phyloP scores from a whole-genome alignment of 164 flowering plant species.

The Buxus sempervirens region DNA sequence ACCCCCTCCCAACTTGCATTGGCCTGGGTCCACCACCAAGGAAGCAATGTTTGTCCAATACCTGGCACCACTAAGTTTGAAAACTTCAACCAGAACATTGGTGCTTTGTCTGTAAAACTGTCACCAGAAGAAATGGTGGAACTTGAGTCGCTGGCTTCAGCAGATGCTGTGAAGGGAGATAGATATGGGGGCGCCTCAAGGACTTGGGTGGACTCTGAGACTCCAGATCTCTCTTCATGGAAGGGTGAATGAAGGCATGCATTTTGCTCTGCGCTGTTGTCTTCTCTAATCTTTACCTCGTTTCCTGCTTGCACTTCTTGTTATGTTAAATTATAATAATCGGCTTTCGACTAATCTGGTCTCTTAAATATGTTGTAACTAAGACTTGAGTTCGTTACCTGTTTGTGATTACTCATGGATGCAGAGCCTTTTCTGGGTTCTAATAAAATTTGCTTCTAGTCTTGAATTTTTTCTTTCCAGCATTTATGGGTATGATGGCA shows the following conservation, averaged over 20 bases:
- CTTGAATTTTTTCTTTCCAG: too few relatives aligned
- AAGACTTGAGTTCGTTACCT: too few relatives aligned
- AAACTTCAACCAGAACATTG: conserved; percentile 41
- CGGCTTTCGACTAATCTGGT: too few relatives aligned
- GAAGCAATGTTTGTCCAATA: conserved; percentile 35
- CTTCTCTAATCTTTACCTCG: background rate
- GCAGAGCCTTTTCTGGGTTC: too few relatives aligned
- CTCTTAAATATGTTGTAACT: too few relatives aligned
- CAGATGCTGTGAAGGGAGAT: conserved; percentile 33
- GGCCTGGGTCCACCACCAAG: conserved; percentile 42
- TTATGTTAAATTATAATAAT: too few relatives aligned
- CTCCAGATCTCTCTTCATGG: conserved; percentile 37
- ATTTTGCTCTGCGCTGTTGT: background rate
- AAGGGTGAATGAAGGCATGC: conserved; percentile 14
- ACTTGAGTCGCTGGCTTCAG: conserved; percentile 37
- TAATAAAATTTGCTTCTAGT: too few relatives aligned
- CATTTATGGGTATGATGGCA: too few relatives aligned
- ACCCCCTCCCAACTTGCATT: conserved; percentile 36
- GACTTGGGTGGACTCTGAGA: conserved; percentile 34
- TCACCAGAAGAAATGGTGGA: conserved; percentile 39
- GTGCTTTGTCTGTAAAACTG: conserved; percentile 31
- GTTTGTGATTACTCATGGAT: too few relatives aligned
- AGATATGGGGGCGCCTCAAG: conserved; percentile 4
- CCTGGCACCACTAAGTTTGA: conserved; percentile 43
- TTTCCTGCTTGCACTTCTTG: too few relatives aligned